Base-by-base conservation (phyloP, 1,284 basidiomycete genomes). In the Pisolithus thermaeus region DNA sequence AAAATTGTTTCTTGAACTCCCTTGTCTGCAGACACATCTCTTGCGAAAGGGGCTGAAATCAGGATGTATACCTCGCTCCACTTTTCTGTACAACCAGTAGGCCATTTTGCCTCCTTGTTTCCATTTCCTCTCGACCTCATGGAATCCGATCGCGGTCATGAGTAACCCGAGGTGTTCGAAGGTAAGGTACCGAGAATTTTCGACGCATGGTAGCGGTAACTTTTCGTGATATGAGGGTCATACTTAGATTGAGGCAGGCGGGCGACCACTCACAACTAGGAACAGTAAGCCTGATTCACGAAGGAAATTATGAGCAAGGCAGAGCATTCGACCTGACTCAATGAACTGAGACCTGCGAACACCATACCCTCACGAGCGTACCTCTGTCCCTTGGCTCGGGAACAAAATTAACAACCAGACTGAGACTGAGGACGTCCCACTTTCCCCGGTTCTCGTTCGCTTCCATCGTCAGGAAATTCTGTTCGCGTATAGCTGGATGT, bases 371-470 rank as follows among this genome's bases (percentile, higher is more conserved):
- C 8, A 11, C 32, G 11, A 3, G 55, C 72, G 50, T 55, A 90
- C 91, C 92, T 81, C 92, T 71, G 51, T 90, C 82, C 49, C 71
- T 71, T 0, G 86, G 72, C 30, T 83, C 78, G n/a, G 88, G 84
- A 0, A 92, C 89, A 64, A 93, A 95, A 61, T 95, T 95, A 3
- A 95, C 67, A 4, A 95, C 92, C 28, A 95, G 70, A 61, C 90
- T 92, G 28, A 92, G 78, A 64, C 89, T 92, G 53, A 94, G 78
- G 20, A 84, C 60, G 60, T 91, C 86, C 83, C 90, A 94, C 58
- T 72, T 73, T 50, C 67, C 71, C 1, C 66, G 61, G 57, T 84
- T 70, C 51, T 76, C 67, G 1, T 60, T 64, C 52, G 68, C 62
- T 54, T 82, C 73, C 69, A 90, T 73, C 22, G 76, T 63, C 44